These are phyloP conservation scores for Mucor velutinosus DNA, from an alignment of 371 early-diverging fungal species.

Conservation along the genomic window DNA sequence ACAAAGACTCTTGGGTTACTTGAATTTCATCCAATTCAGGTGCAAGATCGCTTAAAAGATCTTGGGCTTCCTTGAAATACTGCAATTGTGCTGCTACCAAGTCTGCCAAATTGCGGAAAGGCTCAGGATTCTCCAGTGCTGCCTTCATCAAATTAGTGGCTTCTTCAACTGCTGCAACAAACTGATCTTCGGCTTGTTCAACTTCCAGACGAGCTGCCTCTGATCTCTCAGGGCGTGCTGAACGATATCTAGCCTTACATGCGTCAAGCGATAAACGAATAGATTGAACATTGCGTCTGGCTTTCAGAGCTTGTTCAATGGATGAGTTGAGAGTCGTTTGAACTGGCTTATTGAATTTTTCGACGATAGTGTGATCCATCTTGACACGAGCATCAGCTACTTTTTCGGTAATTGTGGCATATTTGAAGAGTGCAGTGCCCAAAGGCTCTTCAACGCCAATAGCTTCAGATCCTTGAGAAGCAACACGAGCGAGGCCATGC, in stretches of 20 bases:
- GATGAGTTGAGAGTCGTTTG: slow-evolving; percentile 67
- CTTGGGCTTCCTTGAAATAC: slow-evolving; percentile 82
- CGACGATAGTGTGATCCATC: slow-evolving; percentile 70
- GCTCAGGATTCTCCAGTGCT: slow-evolving; percentile 86
- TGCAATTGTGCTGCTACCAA: slow-evolving; percentile 83
- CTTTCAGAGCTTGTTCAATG: slow-evolving; percentile 81
- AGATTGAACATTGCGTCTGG: slow-evolving; percentile 78
- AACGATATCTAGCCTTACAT: slow-evolving; percentile 74
- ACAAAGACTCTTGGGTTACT: slow-evolving; percentile 88
- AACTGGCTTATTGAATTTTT: slow-evolving; percentile 78
- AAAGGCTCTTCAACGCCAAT: slow-evolving; percentile 80
- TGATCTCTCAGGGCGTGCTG: slow-evolving; percentile 69
- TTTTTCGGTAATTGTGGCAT: slow-evolving; percentile 78
- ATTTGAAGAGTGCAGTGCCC: slow-evolving; percentile 81
- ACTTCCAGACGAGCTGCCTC: slow-evolving; percentile 81
- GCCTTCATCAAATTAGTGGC: slow-evolving; percentile 90
- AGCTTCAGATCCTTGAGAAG: slow-evolving; percentile 50
- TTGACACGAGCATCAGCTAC: slow-evolving; percentile 77
- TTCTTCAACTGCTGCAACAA: slow-evolving; percentile 89
- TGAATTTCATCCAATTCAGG: slow-evolving; percentile 94
- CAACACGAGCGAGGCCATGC: slow-evolving; percentile 76
- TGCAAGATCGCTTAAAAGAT: slow-evolving; percentile 75
- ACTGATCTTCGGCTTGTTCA: slow-evolving; percentile 88
- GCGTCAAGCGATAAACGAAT: slow-evolving; percentile 84
- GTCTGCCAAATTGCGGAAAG: slow-evolving; percentile 79